Evolutionary conservation across 805 yeast genomes (phyloP).

Genomic region (Yarrowia porcina): DNA sequence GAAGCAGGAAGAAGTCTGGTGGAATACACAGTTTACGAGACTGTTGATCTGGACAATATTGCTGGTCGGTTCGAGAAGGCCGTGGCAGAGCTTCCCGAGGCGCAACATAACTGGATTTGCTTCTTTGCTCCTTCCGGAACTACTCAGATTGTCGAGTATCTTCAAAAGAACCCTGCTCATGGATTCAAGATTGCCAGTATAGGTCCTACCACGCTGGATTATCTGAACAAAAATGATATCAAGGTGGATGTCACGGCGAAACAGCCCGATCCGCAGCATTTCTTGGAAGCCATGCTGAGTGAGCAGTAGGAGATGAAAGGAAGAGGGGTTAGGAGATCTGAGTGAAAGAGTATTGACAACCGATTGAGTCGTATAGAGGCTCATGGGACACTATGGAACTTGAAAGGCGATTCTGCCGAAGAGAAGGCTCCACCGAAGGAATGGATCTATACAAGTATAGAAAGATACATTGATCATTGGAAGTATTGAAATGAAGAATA

Average conservation of each 20-base stretch:
- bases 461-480: no score
- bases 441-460: no score
- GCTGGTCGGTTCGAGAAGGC: conserved; percentile 36
- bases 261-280: conserved; percentile 66
- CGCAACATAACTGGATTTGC: conserved; percentile 57
- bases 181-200: conserved; percentile 65
- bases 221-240: conserved; percentile 51
- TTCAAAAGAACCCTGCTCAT: conserved; percentile 33
- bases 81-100: background rate
- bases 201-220: conserved; percentile 84
- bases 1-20: conserved; percentile 45
- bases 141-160: conserved; percentile 51
- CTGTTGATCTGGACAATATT: conserved; percentile 51
- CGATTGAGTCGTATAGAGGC: no score
- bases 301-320: background rate
- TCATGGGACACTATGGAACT: no score
- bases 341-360: no score
- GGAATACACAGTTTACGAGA: conserved; percentile 69
- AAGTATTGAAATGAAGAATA: no score
- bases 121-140: conserved; percentile 94
- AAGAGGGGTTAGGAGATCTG: background rate
- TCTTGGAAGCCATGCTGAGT: conserved; percentile 44
- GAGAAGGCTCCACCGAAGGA: no score
- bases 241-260: conserved; percentile 60
- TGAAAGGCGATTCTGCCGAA: no score